Evolutionary conservation across 176 grass and related monocot genomes (phyloP).

Genomic region (Lolium perenne): DNA sequence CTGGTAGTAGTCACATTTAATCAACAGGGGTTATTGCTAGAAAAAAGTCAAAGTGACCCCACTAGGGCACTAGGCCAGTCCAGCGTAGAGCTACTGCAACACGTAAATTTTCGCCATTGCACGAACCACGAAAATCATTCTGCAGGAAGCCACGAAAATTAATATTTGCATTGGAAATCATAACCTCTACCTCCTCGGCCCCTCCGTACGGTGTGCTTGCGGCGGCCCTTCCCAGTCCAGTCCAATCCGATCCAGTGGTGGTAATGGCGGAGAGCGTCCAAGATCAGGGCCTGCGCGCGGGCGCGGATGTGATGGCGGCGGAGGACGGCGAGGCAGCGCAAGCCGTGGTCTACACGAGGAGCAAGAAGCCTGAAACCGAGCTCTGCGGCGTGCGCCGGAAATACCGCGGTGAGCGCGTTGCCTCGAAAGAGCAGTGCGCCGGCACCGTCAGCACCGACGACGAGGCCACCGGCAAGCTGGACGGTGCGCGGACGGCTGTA

Average conservation of each 20-base stretch:
- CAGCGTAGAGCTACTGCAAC: too few species aligned
- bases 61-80: too few species aligned
- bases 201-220: not conserved
- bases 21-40: too few species aligned
- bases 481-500: too few species aligned
- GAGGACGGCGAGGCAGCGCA: conserved; percentile 70
- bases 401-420: not conserved
- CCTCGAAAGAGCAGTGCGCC: not conserved
- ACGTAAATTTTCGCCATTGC: not conserved
- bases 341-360: not conserved
- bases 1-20: too few species aligned
- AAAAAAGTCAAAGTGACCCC: too few species aligned
- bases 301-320: not conserved
- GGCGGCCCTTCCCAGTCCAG: not conserved
- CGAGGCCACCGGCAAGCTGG: too few species aligned
- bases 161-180: too few species aligned
- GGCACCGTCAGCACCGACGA: too few species aligned
- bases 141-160: not conserved
- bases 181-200: not conserved
- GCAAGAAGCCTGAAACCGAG: not conserved
- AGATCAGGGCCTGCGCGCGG: not conserved
- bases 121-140: not conserved
- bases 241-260: not conserved
- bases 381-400: too few species aligned
- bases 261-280: not conserved